phyloP scores from a whole-genome alignment of 495 filamentous ascomycete genomes.

The Oleoguttula mirabilis region DNA sequence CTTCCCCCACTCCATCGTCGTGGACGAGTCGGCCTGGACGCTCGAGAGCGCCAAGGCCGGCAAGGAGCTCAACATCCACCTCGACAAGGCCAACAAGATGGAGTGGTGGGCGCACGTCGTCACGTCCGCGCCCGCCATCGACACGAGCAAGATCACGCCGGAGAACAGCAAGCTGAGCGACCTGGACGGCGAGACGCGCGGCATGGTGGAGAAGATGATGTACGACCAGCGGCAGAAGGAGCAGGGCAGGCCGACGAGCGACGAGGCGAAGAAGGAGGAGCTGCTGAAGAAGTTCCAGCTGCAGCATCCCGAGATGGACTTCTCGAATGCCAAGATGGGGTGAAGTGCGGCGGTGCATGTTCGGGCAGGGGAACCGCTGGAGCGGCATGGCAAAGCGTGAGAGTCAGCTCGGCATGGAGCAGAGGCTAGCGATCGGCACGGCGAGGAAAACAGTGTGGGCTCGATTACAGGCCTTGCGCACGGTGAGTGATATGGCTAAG shows the following conservation, averaged over 20 bases:
- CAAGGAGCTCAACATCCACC: slow-evolving; percentile 76
- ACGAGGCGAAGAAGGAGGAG: slow-evolving; percentile 86
- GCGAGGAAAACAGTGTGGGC: too few relatives aligned
- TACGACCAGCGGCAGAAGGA: slow-evolving; percentile 97
- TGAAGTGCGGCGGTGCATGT: too few relatives aligned
- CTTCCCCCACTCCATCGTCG: slow-evolving; percentile 63
- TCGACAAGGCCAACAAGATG: slow-evolving; percentile 94
- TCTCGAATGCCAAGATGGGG: slow-evolving; percentile 62
- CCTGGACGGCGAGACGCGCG: slow-evolving; percentile 85
- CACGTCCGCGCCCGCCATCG: slow-evolving; percentile 72
- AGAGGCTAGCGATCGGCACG: too few relatives aligned
- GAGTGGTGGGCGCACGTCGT: slow-evolving; percentile 96
- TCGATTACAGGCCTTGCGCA: too few relatives aligned
- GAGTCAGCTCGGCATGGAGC: too few relatives aligned
- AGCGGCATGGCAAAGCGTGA: too few relatives aligned
- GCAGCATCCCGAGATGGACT: slow-evolving; percentile 80
- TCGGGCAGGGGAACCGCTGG: too few relatives aligned
- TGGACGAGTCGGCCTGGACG: slow-evolving; percentile 91
- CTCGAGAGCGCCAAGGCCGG: slow-evolving; percentile 54
- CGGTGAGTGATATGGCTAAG: too few relatives aligned
- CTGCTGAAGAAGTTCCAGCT: slow-evolving; percentile 84
- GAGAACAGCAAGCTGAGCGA: slow-evolving; percentile 84
- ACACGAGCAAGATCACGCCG: slow-evolving; percentile 86
- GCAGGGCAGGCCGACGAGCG: slow-evolving; percentile 70
- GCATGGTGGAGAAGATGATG: slow-evolving; percentile 99